Percentiles rank a stretch among this genome's conserved stretches.
These are phyloP conservation scores for Dactylellina sp. DNA, from an alignment of 2,329 filamentous ascomycete genomes.

Conservation along the genomic window DNA sequence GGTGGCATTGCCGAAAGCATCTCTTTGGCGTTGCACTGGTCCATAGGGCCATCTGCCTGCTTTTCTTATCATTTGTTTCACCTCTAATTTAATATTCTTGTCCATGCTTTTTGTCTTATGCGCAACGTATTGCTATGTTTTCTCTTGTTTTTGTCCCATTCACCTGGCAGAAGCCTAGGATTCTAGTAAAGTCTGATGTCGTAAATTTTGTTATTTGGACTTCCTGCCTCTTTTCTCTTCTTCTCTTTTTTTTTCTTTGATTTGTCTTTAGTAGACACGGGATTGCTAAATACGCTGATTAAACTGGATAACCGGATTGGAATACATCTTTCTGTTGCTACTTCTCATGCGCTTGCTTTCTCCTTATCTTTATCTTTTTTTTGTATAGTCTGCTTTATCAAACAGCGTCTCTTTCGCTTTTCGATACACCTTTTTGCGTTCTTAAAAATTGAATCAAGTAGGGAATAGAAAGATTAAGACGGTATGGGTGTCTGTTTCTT, in stretches of 20 bases:
- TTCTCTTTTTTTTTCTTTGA: slow-evolving; percentile 37
- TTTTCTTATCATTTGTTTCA: slow-evolving; percentile 24
- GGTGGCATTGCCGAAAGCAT: slow-evolving; percentile 50
- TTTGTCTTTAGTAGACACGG: slow-evolving; percentile 51
- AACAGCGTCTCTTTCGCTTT: slow-evolving; percentile 37
- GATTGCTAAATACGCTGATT: slow-evolving; percentile 55
- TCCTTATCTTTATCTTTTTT: slow-evolving; percentile 16
- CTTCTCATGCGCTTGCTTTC: too few relatives aligned
- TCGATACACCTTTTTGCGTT: slow-evolving; percentile 39
- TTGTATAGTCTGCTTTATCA: slow-evolving; percentile 49
- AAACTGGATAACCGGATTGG: slow-evolving; percentile 56
- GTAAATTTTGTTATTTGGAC: slow-evolving; percentile 7
- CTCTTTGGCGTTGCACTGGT: slow-evolving; percentile 47
- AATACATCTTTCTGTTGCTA: slow-evolving; percentile 47
- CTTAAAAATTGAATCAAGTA: slow-evolving; percentile 37
- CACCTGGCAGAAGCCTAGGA: slow-evolving; percentile 12
- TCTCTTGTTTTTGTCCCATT: slow-evolving; percentile 3
- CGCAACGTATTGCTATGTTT: slow-evolving; percentile 15
- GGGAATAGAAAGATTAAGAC: slow-evolving; percentile 51
- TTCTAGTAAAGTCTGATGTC: slow-evolving; percentile 14
- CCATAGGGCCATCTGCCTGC: slow-evolving; percentile 19
- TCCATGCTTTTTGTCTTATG: slow-evolving; percentile 27
- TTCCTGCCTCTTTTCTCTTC: slow-evolving; percentile 18
- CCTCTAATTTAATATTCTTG: slow-evolving; percentile 53
- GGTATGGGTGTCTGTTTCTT: slow-evolving; percentile 33